Evolutionary conservation across 345 rosid genomes (phyloP).

Genomic region (Syzygium grande): DNA sequence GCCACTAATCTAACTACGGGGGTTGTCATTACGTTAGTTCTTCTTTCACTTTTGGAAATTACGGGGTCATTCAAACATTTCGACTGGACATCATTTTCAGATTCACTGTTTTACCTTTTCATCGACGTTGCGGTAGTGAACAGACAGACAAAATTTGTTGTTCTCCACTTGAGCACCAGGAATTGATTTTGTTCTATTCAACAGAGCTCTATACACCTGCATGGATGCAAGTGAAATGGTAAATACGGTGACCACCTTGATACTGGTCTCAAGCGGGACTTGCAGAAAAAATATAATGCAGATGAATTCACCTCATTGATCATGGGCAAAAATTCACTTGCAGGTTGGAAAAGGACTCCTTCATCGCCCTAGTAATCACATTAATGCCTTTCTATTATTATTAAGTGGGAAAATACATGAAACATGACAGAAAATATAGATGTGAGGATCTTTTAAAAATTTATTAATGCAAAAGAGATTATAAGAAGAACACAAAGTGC

Average conservation of each 20-base stretch:
- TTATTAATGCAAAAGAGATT: background rate
- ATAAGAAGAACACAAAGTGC: background rate
- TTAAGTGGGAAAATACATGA: background rate
- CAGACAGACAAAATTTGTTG: constrained; percentile 92
- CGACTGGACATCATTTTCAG: background rate
- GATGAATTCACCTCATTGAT: constrained; percentile 35
- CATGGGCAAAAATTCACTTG: constrained; percentile 78
- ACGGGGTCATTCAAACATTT: background rate
- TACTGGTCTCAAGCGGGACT: background rate
- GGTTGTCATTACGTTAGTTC: background rate
- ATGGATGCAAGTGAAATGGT: background rate
- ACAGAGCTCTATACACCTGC: constrained; percentile 37
- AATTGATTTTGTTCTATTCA: constrained; percentile 58
- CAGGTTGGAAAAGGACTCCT: constrained; percentile 64
- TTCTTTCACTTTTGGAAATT: background rate
- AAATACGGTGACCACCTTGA: background rate
- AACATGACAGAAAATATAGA: background rate
- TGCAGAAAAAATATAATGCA: background rate
- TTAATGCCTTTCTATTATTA: background rate
- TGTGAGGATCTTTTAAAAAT: background rate
- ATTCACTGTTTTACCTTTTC: constrained; percentile 40
- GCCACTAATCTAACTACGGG: background rate
- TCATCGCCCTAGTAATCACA: constrained; percentile 29
- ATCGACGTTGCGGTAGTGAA: constrained; percentile 88
- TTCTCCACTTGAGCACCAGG: constrained; percentile 80